phyloP scores from a whole-genome alignment of 768 basidiomycete species.

The Rhodocollybia butyracea region DNA sequence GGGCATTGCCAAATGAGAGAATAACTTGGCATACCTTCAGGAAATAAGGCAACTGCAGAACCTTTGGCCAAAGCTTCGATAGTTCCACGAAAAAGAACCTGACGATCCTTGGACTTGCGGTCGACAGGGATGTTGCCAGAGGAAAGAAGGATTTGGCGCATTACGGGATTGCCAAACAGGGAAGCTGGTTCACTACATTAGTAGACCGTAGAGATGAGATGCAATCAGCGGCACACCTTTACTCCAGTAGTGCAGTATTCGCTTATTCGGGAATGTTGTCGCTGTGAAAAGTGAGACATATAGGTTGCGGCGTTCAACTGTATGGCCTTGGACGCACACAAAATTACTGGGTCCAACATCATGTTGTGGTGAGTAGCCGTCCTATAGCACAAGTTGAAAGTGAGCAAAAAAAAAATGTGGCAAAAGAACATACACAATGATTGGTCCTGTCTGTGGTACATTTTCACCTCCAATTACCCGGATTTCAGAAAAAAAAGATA shows the following conservation, averaged over 20 bases:
- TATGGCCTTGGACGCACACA: constrained; percentile 65
- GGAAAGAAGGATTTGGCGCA: constrained; percentile 72
- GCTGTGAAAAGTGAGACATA: constrained; percentile 40
- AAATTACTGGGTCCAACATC: constrained; percentile 84
- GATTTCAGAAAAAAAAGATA: constrained; percentile 87
- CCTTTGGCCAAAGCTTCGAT: constrained; percentile 82
- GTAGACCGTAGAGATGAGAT: neutral
- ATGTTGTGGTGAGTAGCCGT: constrained; percentile 92
- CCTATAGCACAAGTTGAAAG: constrained; percentile 33
- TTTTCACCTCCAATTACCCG: constrained; percentile 85
- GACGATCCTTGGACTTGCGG: constrained; percentile 89
- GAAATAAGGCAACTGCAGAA: constrained; percentile 88
- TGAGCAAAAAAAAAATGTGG: neutral
- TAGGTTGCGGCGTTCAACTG: constrained; percentile 14
- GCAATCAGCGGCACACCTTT: constrained; percentile 56
- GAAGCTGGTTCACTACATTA: constrained; percentile 41
- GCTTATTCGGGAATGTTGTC: constrained; percentile 74
- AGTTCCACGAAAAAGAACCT: constrained; percentile 83
- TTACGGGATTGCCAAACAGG: constrained; percentile 76
- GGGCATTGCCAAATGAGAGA: too few relatives aligned
- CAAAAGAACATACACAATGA: constrained; percentile 66
- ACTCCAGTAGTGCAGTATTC: constrained; percentile 90
- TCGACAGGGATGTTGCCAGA: constrained; percentile 99
- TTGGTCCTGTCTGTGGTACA: constrained; percentile 84
- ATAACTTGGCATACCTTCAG: too few relatives aligned